Conservation (phyloP, 2,329 filamentous ascomycete genomes). For the Cladosporium sp. region DNA sequence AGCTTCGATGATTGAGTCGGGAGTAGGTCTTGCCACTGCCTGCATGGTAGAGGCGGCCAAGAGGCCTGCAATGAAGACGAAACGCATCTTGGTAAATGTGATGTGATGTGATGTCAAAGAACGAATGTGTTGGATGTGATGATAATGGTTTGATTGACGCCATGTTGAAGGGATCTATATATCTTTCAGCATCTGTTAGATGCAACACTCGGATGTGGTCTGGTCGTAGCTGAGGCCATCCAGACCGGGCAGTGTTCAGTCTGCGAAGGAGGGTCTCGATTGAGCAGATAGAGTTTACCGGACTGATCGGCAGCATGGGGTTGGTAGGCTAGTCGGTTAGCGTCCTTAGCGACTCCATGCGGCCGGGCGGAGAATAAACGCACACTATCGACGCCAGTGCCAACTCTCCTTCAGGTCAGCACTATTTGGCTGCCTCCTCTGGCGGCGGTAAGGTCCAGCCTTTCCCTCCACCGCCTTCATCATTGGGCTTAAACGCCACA, state of each 20-base stretch:
- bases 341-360: no score
- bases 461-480: slow-evolving; percentile 3
- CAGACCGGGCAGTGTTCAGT: background rate
- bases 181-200: background rate
- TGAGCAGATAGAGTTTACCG: background rate
- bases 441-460: slow-evolving; percentile 3
- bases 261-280: slow-evolving; percentile 5
- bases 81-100: slow-evolving; percentile 3
- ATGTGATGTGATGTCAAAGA: background rate
- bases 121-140: background rate
- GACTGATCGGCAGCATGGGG: slow-evolving; percentile 2
- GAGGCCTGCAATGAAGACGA: background rate
- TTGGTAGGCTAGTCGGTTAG: background rate
- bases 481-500: no score
- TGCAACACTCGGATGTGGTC: background rate
- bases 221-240: background rate
- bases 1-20: background rate
- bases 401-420: background rate
- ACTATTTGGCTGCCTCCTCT: background rate
- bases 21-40: background rate
- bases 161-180: slow-evolving; percentile 2
- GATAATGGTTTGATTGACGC: background rate
- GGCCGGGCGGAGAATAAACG: no score
- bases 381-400: background rate
- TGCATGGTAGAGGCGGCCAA: background rate